phyloP scores from a whole-genome alignment of 116 monocot species.

The Trichopus zeylanicus region DNA sequence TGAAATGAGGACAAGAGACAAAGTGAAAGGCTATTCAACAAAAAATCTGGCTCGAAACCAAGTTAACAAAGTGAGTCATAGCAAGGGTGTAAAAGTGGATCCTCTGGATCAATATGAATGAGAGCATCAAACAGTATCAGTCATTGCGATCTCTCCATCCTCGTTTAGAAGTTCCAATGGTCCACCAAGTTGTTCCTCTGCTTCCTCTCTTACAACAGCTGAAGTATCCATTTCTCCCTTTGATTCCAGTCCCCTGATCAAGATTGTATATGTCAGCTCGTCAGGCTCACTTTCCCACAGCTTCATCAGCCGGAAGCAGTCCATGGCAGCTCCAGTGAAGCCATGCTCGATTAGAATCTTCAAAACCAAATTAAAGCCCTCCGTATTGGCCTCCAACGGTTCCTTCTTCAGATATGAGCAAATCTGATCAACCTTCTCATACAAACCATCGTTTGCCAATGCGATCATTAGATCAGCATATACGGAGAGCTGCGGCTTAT shows the following conservation, averaged over 20 bases:
- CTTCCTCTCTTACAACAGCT: conserved; percentile 36
- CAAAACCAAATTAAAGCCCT: conserved; percentile 71
- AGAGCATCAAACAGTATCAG: no score
- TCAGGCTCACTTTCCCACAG: conserved; percentile 80
- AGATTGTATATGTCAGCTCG: conserved; percentile 49
- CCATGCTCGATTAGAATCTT: conserved; percentile 48
- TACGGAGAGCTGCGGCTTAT: conserved; percentile 54
- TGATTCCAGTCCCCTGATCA: conserved; percentile 51
- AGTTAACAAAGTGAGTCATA: no score
- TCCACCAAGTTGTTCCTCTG: conserved; percentile 40
- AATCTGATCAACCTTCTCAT: conserved; percentile 34
- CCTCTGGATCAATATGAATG: no score
- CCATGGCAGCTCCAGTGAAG: conserved; percentile 46
- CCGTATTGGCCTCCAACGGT: conserved; percentile 41
- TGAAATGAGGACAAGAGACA: no score
- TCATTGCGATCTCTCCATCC: conserved; percentile 9
- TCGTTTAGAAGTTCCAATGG: conserved; percentile 51
- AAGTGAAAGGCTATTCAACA: no score
- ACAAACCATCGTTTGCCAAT: conserved; percentile 38
- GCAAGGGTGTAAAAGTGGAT: no score
- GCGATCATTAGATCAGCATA: conserved; percentile 58
- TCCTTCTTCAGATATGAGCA: conserved; percentile 62
- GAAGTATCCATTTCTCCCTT: conserved; percentile 48
- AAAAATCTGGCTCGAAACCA: no score
- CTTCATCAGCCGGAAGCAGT: conserved; percentile 76